Percentiles rank a stretch among this genome's conserved stretches.
Conservation (phyloP, 2,329 filamentous ascomycete genomes). For the Ramularia collo-cygni region DNA sequence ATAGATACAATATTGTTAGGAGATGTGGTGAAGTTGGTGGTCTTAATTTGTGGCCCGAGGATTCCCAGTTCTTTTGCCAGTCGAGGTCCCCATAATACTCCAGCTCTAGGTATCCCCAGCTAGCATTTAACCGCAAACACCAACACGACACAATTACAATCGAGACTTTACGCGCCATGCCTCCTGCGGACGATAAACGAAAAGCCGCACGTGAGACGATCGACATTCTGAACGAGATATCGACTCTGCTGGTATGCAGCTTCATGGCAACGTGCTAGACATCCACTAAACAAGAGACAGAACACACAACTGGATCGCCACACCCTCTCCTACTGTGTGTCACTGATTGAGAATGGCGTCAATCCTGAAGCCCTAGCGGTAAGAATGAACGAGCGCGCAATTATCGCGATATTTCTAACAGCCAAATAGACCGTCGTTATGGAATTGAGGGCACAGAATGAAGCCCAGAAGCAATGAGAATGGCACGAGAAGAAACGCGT, state of each 20-base stretch:
- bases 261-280: neutral
- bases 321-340: constrained; percentile 89
- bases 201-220: constrained; percentile 74
- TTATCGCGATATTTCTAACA: too few species aligned
- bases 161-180: neutral
- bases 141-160: neutral
- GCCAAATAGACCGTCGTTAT: constrained; percentile 39
- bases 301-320: constrained; percentile 90
- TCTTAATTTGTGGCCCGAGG: too few species aligned
- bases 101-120: too few species aligned
- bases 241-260: constrained; percentile 67
- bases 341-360: constrained; percentile 92
- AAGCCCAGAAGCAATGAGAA: constrained; percentile 17
- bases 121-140: too few species aligned
- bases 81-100: too few species aligned
- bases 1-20: too few species aligned
- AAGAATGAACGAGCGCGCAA: constrained; percentile 32
- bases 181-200: constrained; percentile 56
- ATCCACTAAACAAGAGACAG: too few species aligned
- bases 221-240: constrained; percentile 63
- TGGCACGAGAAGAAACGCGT: neutral
- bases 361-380: constrained; percentile 93
- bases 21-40: too few species aligned
- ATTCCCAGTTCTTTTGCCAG: too few species aligned
- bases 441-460: constrained; percentile 38